phyloP scores from a whole-genome alignment of 2,329 filamentous ascomycete genomes.

The Parastagonospora avenae region DNA sequence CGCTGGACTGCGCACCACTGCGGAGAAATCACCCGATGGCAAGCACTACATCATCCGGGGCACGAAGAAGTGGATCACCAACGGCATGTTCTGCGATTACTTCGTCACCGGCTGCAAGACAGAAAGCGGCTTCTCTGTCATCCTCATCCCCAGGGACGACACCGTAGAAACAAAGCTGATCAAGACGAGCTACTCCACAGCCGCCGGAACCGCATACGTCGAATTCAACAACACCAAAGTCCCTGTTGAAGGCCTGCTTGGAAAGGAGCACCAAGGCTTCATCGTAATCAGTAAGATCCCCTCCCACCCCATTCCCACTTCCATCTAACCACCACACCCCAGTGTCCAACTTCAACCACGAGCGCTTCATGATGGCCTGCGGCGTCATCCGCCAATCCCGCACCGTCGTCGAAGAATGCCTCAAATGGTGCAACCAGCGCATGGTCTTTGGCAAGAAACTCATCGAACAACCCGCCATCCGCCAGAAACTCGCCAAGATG shows the following conservation, averaged over 20 bases:
- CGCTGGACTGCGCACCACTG: constrained; percentile 77
- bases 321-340: background rate
- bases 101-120: constrained; percentile 83
- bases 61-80: constrained; percentile 84
- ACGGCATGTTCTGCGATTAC: constrained; percentile 80
- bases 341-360: constrained; percentile 86
- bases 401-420: constrained; percentile 77
- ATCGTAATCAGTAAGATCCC: constrained; percentile 70
- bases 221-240: constrained; percentile 89
- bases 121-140: constrained; percentile 76
- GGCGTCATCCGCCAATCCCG: constrained; percentile 67
- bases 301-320: background rate
- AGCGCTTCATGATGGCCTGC: constrained; percentile 77
- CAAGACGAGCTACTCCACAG: constrained; percentile 80
- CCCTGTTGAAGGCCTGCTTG: constrained; percentile 76
- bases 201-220: constrained; percentile 79
- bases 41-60: constrained; percentile 69
- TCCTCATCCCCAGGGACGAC: constrained; percentile 75
- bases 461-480: constrained; percentile 81
- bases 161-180: constrained; percentile 77
- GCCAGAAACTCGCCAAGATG: constrained; percentile 84
- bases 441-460: constrained; percentile 82
- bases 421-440: constrained; percentile 89
- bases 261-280: constrained; percentile 84
- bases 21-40: constrained; percentile 50